Evolutionary conservation across 192 early-diverging fungal genomes (phyloP).

Genomic region (Coemansia sp.): DNA sequence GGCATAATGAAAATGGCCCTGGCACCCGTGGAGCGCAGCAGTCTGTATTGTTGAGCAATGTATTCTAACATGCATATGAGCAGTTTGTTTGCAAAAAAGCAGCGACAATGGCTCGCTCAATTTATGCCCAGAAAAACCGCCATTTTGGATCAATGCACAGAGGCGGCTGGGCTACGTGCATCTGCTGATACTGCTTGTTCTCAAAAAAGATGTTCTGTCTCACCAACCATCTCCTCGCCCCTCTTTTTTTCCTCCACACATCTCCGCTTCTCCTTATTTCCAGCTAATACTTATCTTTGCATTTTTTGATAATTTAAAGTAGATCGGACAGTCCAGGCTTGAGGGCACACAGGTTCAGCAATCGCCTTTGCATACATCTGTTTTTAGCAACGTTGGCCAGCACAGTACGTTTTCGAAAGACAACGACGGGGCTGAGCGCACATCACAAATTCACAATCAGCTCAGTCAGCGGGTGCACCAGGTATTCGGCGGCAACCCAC

Average conservation of each 20-base stretch:
- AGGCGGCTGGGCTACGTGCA: neutral
- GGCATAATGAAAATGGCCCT: too few relatives aligned
- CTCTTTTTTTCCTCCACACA: neutral
- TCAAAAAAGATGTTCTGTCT: neutral
- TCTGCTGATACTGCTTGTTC: constrained; percentile 1
- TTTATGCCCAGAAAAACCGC: neutral
- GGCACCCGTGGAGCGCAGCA: neutral
- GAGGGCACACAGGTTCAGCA: neutral
- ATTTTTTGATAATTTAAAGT: neutral
- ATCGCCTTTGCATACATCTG: neutral
- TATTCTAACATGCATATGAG: neutral
- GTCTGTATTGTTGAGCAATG: neutral
- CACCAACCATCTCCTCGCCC: neutral
- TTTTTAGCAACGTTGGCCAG: neutral
- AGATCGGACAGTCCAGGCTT: neutral
- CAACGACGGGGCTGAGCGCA: neutral
- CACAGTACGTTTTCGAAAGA: neutral
- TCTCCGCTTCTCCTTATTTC: neutral
- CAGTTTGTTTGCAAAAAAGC: neutral
- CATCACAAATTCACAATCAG: neutral
- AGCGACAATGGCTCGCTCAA: neutral
- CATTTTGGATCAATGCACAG: neutral
- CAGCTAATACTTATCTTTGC: neutral
- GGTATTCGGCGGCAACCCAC: neutral
- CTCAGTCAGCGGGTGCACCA: neutral